Evolutionary conservation across 2,329 filamentous ascomycete species (phyloP).

Genomic region (Microsporum audouinii): DNA sequence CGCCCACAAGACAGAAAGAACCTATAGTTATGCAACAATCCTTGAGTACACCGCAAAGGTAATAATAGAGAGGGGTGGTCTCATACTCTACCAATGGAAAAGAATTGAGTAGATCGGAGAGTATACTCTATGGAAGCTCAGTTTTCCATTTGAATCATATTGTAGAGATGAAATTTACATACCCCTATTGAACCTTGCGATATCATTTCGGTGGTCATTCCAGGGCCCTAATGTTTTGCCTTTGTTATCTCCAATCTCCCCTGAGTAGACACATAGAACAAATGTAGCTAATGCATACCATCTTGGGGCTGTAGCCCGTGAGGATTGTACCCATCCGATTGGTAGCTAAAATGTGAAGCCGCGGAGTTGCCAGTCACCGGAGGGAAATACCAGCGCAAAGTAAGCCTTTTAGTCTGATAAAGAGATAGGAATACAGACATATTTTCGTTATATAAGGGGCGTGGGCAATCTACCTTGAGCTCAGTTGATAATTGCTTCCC

Average conservation of each 20-base stretch:
- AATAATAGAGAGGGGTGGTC: not conserved
- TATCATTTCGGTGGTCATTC: not conserved
- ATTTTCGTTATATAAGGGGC: not conserved
- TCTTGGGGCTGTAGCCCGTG: not conserved
- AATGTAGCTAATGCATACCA: not conserved
- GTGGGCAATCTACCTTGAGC: not conserved
- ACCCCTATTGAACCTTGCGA: not conserved
- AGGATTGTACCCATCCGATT: not conserved
- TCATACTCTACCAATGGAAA: not conserved
- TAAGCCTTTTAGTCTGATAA: not conserved
- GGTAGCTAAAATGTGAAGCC: not conserved
- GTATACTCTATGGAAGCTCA: not conserved
- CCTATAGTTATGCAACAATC: conserved; percentile 8
- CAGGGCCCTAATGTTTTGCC: not conserved
- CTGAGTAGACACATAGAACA: not conserved
- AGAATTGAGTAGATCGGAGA: not conserved
- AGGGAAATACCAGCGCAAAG: not conserved
- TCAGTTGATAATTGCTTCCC: not conserved
- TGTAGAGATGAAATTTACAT: not conserved
- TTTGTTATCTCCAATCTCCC: not conserved
- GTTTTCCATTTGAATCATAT: not conserved
- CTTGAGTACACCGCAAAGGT: not conserved
- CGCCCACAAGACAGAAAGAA: conserved; percentile 26
- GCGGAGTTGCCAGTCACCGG: not conserved
- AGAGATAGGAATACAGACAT: not conserved